A percentile compares a stretch with the other conserved stretches of the same genome.
These are phyloP conservation scores for Clitopilus passeckerianus DNA, from an alignment of 768 basidiomycete genomes.

Conservation along the genomic window DNA sequence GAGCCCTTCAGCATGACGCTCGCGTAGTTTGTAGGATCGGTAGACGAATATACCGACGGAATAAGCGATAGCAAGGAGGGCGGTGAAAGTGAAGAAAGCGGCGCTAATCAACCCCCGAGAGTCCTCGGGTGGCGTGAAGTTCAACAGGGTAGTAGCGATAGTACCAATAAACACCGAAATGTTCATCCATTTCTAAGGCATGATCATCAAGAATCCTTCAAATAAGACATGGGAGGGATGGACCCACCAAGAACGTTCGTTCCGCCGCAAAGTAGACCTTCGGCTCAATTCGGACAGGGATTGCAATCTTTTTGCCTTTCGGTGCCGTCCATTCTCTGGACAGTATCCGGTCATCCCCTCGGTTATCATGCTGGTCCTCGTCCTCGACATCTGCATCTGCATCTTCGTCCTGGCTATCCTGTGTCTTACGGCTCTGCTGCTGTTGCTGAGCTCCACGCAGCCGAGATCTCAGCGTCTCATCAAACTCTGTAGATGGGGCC, in stretches of 20 bases:
- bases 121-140: slow-evolving; percentile 75
- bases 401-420: slow-evolving; percentile 26
- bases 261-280: slow-evolving; percentile 98
- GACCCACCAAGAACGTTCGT: slow-evolving; percentile 85
- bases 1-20: slow-evolving; percentile 68
- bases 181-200: slow-evolving; percentile 78
- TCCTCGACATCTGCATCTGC: slow-evolving; percentile 39
- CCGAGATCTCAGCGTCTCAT: slow-evolving; percentile 74
- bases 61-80: slow-evolving; percentile 85
- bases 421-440: slow-evolving; percentile 22
- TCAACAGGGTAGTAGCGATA: slow-evolving; percentile 86
- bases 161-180: slow-evolving; percentile 83
- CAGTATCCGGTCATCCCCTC: slow-evolving; percentile 48
- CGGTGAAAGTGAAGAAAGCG: slow-evolving; percentile 83
- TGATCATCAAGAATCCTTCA: slow-evolving; percentile 3
- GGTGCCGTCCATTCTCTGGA: slow-evolving; percentile 74
- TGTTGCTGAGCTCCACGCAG: slow-evolving; percentile 35
- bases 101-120: slow-evolving; percentile 81
- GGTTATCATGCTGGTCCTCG: slow-evolving; percentile 18
- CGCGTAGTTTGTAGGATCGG: slow-evolving; percentile 64
- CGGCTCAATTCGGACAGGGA: slow-evolving; percentile 95
- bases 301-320: slow-evolving; percentile 81
- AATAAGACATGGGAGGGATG: slow-evolving; percentile 5
- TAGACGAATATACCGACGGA: slow-evolving; percentile 77
- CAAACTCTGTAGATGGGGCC: slow-evolving; percentile 78